Percentiles rank a stretch among this genome's conserved stretches.
Evolutionary conservation across 2,329 filamentous ascomycete species (phyloP).

Genomic region (Claviceps sp.): DNA sequence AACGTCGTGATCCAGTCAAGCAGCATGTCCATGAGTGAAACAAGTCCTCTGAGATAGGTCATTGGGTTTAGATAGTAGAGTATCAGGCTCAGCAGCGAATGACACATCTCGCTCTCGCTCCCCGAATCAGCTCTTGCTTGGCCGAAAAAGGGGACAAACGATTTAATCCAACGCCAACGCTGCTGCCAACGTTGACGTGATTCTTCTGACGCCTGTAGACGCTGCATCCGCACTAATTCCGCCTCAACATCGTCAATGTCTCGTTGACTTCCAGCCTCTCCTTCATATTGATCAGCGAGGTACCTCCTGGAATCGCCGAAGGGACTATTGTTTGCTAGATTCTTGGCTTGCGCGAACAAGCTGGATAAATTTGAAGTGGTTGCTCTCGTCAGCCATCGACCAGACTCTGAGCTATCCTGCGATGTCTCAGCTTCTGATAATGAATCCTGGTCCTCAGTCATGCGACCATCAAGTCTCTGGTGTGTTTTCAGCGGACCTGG

Average conservation of each 20-base stretch:
- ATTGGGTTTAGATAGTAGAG: slow-evolving; percentile 17
- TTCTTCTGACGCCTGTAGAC: slow-evolving; percentile 2
- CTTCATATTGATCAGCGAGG: slow-evolving; percentile 9
- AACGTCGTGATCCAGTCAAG: slow-evolving; percentile 10
- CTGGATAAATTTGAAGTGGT: slow-evolving; percentile 5
- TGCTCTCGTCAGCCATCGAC: slow-evolving; percentile 6
- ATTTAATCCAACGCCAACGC: slow-evolving; percentile 11
- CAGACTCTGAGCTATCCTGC: slow-evolving; percentile 4
- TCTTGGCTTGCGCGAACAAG: slow-evolving; percentile 5
- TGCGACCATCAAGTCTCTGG: neutral
- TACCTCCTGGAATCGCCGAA: slow-evolving; percentile 3
- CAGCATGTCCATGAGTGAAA: slow-evolving; percentile 11
- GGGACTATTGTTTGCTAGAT: slow-evolving; percentile 6
- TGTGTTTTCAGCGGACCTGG: neutral
- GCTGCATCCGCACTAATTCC: slow-evolving; percentile 3
- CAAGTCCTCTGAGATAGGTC: slow-evolving; percentile 16
- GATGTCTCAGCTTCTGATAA: slow-evolving; percentile 1
- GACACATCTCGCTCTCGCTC: neutral
- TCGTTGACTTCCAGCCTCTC: slow-evolving; percentile 12
- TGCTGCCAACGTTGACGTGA: slow-evolving; percentile 8
- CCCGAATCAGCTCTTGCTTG: neutral
- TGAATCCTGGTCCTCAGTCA: neutral
- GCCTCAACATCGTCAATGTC: slow-evolving; percentile 10
- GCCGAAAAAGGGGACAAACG: slow-evolving; percentile 5
- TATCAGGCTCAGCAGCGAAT: slow-evolving; percentile 8